These are phyloP conservation scores for Speleostelium caveatum DNA, from an alignment of 78 protist genomes.

Conservation along the genomic window DNA sequence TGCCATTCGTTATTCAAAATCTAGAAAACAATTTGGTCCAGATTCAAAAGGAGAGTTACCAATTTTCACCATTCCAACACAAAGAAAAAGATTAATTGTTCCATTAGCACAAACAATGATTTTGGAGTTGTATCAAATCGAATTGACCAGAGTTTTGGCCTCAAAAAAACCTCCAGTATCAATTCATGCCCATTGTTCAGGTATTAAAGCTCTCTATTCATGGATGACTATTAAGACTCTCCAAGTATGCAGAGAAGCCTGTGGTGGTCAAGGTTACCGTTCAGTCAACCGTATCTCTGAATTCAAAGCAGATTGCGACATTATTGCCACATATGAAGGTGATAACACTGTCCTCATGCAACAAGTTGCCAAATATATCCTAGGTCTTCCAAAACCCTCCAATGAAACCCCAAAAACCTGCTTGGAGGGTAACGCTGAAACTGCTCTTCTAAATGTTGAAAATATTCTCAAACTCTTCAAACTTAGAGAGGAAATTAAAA, in stretches of 20 bases:
- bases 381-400: conserved; percentile 1
- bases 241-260: conserved; percentile 43
- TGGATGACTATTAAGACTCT: conserved; percentile 8
- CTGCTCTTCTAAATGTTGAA: neutral
- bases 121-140: neutral
- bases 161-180: conserved; percentile 7
- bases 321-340: conserved; percentile 71
- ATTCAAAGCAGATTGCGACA: conserved; percentile 36
- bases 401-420: neutral
- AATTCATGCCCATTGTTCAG: conserved; percentile 31
- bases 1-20: conserved; percentile 53
- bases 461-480: conserved; percentile 8
- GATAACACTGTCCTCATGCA: conserved; percentile 83
- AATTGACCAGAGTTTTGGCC: neutral
- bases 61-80: conserved; percentile 35
- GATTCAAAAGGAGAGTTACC: conserved; percentile 12
- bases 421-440: neutral
- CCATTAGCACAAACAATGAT: conserved; percentile 15
- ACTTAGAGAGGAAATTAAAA: neutral
- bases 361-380: conserved; percentile 72
- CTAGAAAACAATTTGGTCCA: conserved; percentile 53
- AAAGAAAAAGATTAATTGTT: conserved; percentile 15
- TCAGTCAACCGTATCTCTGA: conserved; percentile 8
- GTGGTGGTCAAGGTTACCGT: conserved; percentile 69
- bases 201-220: conserved; percentile 38